A percentile compares a stretch with the other conserved stretches of the same genome.
These are phyloP conservation scores for Skeletonema marinoi DNA, from an alignment of 108 stramenopile species.

Conservation along the genomic window DNA sequence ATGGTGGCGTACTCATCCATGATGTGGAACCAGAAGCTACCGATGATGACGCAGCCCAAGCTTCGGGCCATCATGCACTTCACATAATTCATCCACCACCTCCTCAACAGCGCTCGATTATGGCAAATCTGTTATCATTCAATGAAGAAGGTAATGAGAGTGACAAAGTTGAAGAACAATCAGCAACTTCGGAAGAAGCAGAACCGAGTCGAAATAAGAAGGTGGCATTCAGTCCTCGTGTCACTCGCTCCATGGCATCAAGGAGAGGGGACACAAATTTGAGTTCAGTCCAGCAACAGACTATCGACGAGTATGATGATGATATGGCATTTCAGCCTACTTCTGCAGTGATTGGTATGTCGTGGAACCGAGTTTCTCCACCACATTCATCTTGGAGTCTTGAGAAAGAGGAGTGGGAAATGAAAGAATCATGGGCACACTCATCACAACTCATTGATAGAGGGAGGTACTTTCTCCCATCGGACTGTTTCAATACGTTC, in stretches of 20 bases:
- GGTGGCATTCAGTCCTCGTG: constrained; percentile 28
- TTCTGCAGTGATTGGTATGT: constrained; percentile 26
- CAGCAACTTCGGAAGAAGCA: neutral
- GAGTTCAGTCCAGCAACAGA: neutral
- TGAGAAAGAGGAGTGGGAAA: constrained; percentile 22
- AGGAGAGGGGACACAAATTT: neutral
- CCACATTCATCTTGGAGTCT: constrained; percentile 20
- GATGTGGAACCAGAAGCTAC: constrained; percentile 49
- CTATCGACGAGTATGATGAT: neutral
- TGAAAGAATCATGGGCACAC: constrained; percentile 56
- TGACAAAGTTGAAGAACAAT: neutral
- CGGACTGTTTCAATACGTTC: neutral
- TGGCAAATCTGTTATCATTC: neutral
- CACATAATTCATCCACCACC: constrained; percentile 1
- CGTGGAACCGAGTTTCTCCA: constrained; percentile 33
- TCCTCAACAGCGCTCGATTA: neutral
- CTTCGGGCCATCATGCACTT: neutral
- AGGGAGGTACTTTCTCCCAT: constrained; percentile 26
- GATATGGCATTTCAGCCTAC: neutral
- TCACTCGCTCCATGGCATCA: constrained; percentile 42
- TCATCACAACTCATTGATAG: constrained; percentile 38
- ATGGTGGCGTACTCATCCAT: constrained; percentile 54
- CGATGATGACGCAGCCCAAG: constrained; percentile 3
- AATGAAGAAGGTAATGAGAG: neutral
- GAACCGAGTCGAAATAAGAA: neutral